Evolutionary conservation across 192 early-diverging fungal genomes (phyloP).

Genomic region (Kickxella alabastrina): DNA sequence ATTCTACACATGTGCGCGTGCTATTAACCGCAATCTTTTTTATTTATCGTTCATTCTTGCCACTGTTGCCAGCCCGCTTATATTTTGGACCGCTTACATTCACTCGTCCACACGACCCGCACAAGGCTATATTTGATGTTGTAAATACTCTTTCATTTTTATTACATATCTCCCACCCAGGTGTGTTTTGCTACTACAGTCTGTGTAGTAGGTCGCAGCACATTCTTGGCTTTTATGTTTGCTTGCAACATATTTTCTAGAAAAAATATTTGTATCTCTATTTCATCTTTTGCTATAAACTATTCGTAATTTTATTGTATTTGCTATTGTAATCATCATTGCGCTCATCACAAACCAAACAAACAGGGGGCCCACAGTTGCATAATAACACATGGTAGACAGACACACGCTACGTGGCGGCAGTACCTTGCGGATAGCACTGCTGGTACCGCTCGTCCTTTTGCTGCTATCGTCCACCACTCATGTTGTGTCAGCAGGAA

Average conservation of each 20-base stretch:
- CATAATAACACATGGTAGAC: too few relatives aligned
- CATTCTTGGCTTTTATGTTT: background rate
- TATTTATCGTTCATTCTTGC: too few relatives aligned
- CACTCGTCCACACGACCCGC: too few relatives aligned
- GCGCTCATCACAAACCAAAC: too few relatives aligned
- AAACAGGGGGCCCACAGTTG: too few relatives aligned
- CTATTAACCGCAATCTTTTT: too few relatives aligned
- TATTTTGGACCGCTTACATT: background rate
- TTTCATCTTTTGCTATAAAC: background rate
- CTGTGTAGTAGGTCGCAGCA: too few relatives aligned
- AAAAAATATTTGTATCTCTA: background rate
- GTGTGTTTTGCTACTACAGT: background rate
- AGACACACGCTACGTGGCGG: background rate
- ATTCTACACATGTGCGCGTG: too few relatives aligned
- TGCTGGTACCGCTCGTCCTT: constrained; percentile 1
- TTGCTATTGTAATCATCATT: too few relatives aligned
- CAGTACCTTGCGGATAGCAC: background rate
- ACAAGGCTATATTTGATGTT: too few relatives aligned
- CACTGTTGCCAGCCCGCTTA: too few relatives aligned
- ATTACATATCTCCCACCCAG: background rate
- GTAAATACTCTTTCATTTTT: background rate
- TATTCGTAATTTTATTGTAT: background rate
- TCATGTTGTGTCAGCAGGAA: background rate
- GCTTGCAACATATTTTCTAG: background rate
- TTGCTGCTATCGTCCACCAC: background rate